phyloP scores from a whole-genome alignment of 805 yeast species.

The Ogataea salicorniae region DNA sequence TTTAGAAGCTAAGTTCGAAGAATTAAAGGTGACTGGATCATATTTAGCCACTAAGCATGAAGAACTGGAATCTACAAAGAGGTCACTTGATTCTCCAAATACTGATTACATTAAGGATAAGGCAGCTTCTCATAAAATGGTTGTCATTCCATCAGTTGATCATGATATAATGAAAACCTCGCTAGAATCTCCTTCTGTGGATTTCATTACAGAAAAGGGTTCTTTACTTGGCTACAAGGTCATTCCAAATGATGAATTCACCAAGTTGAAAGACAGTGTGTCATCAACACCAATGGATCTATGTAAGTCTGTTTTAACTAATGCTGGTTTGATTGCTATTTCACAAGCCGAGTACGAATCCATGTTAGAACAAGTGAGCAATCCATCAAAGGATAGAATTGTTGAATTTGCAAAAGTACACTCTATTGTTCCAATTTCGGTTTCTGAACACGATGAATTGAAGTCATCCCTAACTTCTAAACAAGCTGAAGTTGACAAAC shows the following conservation, averaged over 20 bases:
- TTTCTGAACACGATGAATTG: constrained; percentile 9
- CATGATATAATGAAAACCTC: constrained; percentile 1
- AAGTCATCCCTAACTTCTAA: constrained; percentile 3
- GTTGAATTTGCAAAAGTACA: background rate
- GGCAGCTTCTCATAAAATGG: constrained; percentile 2
- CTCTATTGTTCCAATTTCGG: background rate
- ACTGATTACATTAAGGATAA: constrained; percentile 14
- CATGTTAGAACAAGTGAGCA: constrained; percentile 2
- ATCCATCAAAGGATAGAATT: constrained; percentile 11
- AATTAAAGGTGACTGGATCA: background rate
- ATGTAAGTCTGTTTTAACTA: constrained; percentile 8
- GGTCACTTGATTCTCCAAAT: constrained; percentile 23
- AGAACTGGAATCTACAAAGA: background rate
- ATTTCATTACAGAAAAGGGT: constrained; percentile 21
- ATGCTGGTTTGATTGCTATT: constrained; percentile 15
- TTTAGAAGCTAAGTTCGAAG: background rate
- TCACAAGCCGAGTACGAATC: constrained; percentile 3
- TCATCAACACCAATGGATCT: background rate
- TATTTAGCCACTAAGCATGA: background rate
- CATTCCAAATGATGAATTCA: constrained; percentile 6
- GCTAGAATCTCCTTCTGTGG: constrained; percentile 19
- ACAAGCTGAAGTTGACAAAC: background rate
- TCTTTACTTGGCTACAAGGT: constrained; percentile 10
- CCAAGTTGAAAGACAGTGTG: background rate
- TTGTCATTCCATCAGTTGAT: constrained; percentile 4